A percentile compares a stretch with the other conserved stretches of the same genome.
Conservation (phyloP, 345 rosid species). For the Psidium guajava region DNA sequence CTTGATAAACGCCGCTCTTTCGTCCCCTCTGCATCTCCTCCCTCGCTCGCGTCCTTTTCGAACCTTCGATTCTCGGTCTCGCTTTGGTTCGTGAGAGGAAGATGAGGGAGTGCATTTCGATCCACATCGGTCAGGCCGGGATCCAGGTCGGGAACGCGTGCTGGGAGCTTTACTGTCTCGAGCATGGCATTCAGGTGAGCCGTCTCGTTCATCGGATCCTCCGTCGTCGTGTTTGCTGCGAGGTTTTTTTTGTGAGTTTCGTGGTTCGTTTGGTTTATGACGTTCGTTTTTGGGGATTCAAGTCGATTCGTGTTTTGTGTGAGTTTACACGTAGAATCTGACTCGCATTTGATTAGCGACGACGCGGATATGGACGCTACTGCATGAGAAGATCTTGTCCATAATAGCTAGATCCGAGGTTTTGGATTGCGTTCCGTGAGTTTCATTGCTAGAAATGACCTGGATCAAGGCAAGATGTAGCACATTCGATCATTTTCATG, state of each 20-base stretch:
- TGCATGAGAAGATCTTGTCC: neutral
- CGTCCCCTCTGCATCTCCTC: neutral
- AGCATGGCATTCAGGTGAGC: constrained; percentile 40
- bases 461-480: neutral
- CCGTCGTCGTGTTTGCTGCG: neutral
- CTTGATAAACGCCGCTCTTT: constrained; percentile 36
- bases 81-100: neutral
- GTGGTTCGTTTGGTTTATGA: neutral
- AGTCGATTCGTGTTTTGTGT: neutral
- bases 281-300: neutral
- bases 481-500: neutral
- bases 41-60: neutral
- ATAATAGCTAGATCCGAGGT: neutral
- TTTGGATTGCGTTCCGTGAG: neutral
- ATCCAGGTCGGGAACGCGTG: constrained; percentile 55
- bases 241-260: neutral
- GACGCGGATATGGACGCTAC: neutral
- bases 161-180: constrained; percentile 51
- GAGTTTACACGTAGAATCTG: neutral
- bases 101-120: constrained; percentile 51
- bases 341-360: neutral
- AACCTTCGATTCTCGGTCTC: neutral
- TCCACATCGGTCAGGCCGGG: constrained; percentile 54
- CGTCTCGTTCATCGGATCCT: neutral
- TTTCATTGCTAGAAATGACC: neutral